phyloP scores from a whole-genome alignment of 2,329 filamentous ascomycete species.

The Tolypocladium nubicola region DNA sequence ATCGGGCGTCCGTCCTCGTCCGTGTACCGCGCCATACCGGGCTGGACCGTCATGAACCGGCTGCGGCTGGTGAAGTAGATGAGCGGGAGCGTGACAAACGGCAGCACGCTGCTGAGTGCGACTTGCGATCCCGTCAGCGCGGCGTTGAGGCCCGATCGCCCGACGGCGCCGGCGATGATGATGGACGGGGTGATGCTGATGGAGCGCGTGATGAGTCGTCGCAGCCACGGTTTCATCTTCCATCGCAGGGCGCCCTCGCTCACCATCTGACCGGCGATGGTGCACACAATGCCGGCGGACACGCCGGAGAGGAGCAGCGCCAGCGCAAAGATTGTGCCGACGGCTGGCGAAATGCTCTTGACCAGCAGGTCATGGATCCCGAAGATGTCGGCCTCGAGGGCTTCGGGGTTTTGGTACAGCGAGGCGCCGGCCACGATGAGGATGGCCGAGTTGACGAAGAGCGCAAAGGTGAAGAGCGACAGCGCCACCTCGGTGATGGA shows the following conservation, averaged over 20 bases:
- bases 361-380: constrained; percentile 68
- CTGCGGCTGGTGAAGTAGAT: constrained; percentile 76
- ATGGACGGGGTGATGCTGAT: constrained; percentile 77
- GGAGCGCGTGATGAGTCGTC: constrained; percentile 64
- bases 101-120: constrained; percentile 65
- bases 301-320: constrained; percentile 72
- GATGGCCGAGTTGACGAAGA: constrained; percentile 78
- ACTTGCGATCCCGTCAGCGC: constrained; percentile 72
- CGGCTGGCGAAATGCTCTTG: constrained; percentile 57
- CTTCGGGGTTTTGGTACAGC: constrained; percentile 52
- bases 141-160: constrained; percentile 55
- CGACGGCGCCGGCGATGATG: constrained; percentile 72
- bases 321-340: constrained; percentile 75
- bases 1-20: background rate
- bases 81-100: constrained; percentile 72
- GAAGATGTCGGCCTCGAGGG: constrained; percentile 66
- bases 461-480: constrained; percentile 70
- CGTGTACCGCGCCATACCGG: constrained; percentile 26
- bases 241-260: constrained; percentile 72
- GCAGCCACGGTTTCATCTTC: constrained; percentile 66
- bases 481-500: constrained; percentile 60
- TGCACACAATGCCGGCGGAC: constrained; percentile 78
- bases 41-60: constrained; percentile 66
- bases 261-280: constrained; percentile 83
- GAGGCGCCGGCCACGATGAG: constrained; percentile 73